Base-by-base conservation (phyloP, 202 grass and related monocot species). In the Alloteropsis angusta region DNA sequence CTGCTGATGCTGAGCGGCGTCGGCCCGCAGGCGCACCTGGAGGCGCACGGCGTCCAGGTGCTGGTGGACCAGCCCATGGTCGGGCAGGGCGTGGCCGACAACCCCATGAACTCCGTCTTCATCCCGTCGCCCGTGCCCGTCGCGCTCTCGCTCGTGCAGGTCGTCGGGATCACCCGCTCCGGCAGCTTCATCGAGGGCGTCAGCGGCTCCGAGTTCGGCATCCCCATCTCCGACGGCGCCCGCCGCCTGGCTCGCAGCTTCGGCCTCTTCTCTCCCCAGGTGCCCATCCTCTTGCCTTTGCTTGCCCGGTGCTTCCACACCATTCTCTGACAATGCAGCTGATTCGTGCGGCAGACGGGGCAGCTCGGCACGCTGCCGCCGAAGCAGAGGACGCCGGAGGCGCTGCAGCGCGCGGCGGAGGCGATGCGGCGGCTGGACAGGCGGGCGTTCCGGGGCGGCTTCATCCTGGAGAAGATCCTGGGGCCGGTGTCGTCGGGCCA, bases 141-240 rank as follows among this genome's bases (percentile, higher is more conserved):
- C 30, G 81, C 32, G 26, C 82, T 88, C 21, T 87, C 84, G 18
- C 88, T 93, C 13, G 85, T 93, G 56, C 91, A 94, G 74, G 91
- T 90, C 37, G 94, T 97, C 10, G 94, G 94, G 5, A 92, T 97
- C 78, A 93, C 90, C 42, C 55, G 67, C 15, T 82, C 58, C 21
- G 90, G 93, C 30, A 88, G 82, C 80, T 97, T 93, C 87, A 93
- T 97, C 72, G 87, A 97, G 80, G 93, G 87, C n/a, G 87, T 89
- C 38, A 93, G 93, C 46, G 93, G 93, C 11, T 88, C 87, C 10
- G 71, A 93, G 71, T 97, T 97, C 71, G 83, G 82, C 53, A 65
- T 87, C 46, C 82, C 83, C 6, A 60, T 78, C 57, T 78, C 85
- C 9, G 70, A 84, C 7, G 73, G 64, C 36, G 60, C 36, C 0